Percentiles rank a stretch among this genome's conserved stretches.
These are phyloP conservation scores for Tilletia setariae DNA, from an alignment of 1,284 basidiomycete genomes.

Conservation along the genomic window DNA sequence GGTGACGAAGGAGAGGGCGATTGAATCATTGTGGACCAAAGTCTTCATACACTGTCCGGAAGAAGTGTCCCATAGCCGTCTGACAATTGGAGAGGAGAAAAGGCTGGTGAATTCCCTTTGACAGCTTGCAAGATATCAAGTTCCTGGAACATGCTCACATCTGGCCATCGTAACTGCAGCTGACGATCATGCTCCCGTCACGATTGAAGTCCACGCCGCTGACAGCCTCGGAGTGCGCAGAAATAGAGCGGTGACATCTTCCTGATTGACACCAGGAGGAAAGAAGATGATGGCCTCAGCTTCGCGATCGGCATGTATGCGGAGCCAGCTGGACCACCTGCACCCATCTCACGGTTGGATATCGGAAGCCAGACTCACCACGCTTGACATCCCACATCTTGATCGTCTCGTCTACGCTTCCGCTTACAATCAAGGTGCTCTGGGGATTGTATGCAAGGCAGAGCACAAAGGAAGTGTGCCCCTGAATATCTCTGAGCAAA, in stretches of 20 bases:
- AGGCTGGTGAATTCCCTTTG: conserved; percentile 15
- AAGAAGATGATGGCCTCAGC: background rate
- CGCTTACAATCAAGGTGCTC: conserved; percentile 83
- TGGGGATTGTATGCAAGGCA: conserved; percentile 85
- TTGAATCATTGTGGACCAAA: conserved; percentile 89
- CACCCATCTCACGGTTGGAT: no score
- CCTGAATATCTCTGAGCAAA: conserved; percentile 58
- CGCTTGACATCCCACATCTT: conserved; percentile 90
- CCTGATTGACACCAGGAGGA: background rate
- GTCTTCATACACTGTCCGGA: conserved; percentile 97
- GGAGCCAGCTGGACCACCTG: no score
- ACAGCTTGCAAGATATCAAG: conserved; percentile 13
- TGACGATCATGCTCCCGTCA: conserved; percentile 89
- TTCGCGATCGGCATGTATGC: background rate
- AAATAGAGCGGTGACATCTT: conserved; percentile 55
- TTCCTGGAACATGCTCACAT: conserved; percentile 65
- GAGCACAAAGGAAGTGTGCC: conserved; percentile 91
- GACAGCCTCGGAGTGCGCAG: conserved; percentile 95
- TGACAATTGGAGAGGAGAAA: background rate
- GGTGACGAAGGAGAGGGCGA: conserved; percentile 78
- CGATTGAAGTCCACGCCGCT: conserved; percentile 87
- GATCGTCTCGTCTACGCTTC: conserved; percentile 90
- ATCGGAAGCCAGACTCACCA: conserved; percentile 60
- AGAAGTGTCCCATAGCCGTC: conserved; percentile 75
- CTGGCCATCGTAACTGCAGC: conserved; percentile 89